phyloP scores from a whole-genome alignment of 345 rosid genomes.

The Aethionema arabicum region DNA sequence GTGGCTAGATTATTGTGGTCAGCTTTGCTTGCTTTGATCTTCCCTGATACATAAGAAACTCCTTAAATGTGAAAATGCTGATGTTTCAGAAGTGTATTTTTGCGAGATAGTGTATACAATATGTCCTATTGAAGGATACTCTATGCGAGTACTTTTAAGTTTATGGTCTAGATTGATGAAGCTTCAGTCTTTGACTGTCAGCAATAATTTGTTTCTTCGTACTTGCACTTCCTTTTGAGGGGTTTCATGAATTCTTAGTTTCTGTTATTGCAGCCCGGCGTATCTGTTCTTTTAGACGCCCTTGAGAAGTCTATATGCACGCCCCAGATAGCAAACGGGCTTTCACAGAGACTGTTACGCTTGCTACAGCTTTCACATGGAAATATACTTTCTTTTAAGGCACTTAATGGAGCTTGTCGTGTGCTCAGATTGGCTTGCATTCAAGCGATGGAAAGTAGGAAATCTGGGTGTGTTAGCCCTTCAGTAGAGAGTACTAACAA shows the following conservation, averaged over 20 bases:
- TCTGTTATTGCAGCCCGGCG: conserved; percentile 65
- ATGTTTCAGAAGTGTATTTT: conserved; percentile 1
- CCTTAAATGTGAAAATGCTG: not conserved
- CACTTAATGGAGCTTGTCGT: conserved; percentile 68
- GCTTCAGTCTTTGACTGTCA: not conserved
- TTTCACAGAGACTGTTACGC: conserved; percentile 65
- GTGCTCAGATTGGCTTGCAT: conserved; percentile 73
- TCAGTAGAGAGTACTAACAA: conserved; percentile 34
- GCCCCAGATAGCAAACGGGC: conserved; percentile 59
- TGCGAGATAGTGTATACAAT: not conserved
- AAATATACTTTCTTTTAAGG: conserved; percentile 66
- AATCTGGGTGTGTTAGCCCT: conserved; percentile 33
- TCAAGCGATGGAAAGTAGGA: conserved; percentile 66
- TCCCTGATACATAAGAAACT: not conserved
- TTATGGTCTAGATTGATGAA: conserved; percentile 8
- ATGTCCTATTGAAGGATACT: not conserved
- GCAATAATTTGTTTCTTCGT: conserved; percentile 5
- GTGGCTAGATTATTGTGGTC: conserved; percentile 4
- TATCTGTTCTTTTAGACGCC: conserved; percentile 78
- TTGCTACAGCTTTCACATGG: conserved; percentile 65
- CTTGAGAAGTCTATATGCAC: conserved; percentile 78
- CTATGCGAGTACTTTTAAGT: conserved; percentile 2
- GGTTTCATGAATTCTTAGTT: conserved; percentile 7
- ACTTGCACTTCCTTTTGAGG: conserved; percentile 1
- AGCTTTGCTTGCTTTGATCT: conserved; percentile 5